Base-by-base conservation (phyloP, 2,329 filamentous ascomycete genomes). In the Dothistroma pini region DNA sequence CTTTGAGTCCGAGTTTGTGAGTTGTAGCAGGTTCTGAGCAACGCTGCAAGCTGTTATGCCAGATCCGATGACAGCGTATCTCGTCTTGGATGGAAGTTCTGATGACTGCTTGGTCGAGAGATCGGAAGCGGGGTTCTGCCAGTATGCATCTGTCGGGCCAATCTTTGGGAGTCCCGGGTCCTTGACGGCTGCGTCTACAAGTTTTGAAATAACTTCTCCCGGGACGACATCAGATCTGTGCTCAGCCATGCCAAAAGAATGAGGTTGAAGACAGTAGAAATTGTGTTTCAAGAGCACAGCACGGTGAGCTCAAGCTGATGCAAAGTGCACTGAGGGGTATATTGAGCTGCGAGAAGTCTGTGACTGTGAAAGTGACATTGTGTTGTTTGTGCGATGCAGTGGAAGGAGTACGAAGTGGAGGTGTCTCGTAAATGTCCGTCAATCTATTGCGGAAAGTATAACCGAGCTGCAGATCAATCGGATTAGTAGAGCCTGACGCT, bases 11-110 rank as follows among this genome's bases (percentile, higher is more conserved):
- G 58, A 8, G 0, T 54, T 47, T 0, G 62, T 51, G 31, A 51
- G 60, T 10, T 54, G 44, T 35, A 67, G 58, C 10, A 66, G 47
- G 19, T 62, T 64, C n/a, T 59, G 54, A 1, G 65, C 65, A 11
- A 67, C 61, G 41, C 61, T 64, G 25, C 63, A 64, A 34, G 58
- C 63, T 16, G 63, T 67, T 4, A 67, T 57, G 35, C 65, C 65
- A 22, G 59, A 64, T 21, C 65, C 65, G 25, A 67, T 62, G n/a
- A 67, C 60, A 21, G 63, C 61, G 54, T 66, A 67, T 22, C 59
- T 63, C 2, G 63, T 63, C 12, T 55, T 57, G 1, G 55, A 14
- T 3, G 63, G 59, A 0, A 67, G 55, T 21, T 47, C n/a, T 35
- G 34, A 10, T 22, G 65, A 67, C 53, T 61, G 58, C 12, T 34